Conservation (phyloP, 805 yeast species). For the Suhomyces xylopsoci region DNA sequence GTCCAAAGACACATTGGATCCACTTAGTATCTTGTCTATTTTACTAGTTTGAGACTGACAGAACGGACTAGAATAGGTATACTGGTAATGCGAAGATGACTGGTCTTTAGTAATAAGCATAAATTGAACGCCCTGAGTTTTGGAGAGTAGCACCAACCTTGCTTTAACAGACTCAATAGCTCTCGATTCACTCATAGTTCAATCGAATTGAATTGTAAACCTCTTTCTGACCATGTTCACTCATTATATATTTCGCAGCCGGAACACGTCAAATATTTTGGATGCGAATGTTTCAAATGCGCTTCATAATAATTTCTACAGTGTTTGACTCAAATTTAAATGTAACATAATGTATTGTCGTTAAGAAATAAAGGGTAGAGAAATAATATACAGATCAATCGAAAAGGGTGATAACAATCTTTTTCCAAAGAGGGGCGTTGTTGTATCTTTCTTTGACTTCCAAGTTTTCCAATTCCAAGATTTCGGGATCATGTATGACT, state of each 20-base stretch:
- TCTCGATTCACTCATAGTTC: background rate
- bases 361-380: background rate
- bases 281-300: conserved; percentile 1
- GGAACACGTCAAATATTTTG: background rate
- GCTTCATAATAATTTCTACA: background rate
- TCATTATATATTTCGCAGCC: background rate
- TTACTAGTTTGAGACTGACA: background rate
- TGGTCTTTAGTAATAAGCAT: background rate
- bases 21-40: background rate
- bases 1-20: no score
- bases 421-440: conserved; percentile 12
- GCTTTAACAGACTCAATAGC: background rate
- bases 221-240: background rate
- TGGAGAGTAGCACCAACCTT: background rate
- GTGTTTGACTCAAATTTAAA: background rate
- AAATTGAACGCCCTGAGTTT: background rate
- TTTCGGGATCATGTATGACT: conserved; percentile 21
- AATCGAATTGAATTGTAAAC: background rate
- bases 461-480: conserved; percentile 22
- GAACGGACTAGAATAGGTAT: background rate
- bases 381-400: conserved; percentile 5
- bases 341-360: background rate
- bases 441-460: conserved; percentile 15
- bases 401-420: conserved; percentile 9
- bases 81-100: background rate